Evolutionary conservation across 805 yeast genomes (phyloP).

Genomic region (Saturnispora silvae): DNA sequence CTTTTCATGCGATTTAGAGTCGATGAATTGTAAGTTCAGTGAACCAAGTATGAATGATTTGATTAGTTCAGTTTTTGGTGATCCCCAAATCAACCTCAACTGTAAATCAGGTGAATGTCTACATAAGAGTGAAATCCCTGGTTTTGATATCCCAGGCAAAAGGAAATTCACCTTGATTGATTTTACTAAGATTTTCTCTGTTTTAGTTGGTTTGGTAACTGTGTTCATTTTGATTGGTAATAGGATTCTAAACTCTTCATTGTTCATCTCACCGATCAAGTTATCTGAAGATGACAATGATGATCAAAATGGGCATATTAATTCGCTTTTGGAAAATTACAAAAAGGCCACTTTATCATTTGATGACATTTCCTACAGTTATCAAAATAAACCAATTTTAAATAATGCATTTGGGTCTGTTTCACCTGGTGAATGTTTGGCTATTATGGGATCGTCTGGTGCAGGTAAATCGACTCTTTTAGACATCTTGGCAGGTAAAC

Average conservation of each 20-base stretch:
- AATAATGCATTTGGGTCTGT: conserved; percentile 63
- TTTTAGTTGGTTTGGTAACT: conserved; percentile 33
- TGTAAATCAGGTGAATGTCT: conserved; percentile 88
- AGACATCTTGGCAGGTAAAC: conserved; percentile 84
- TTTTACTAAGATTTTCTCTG: conserved; percentile 34
- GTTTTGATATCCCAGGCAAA: conserved; percentile 60
- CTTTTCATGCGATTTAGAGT: conserved; percentile 62
- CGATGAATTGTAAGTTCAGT: conserved; percentile 62
- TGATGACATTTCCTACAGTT: conserved; percentile 54
- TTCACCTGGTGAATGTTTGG: conserved; percentile 80
- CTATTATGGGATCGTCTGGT: conserved; percentile 98
- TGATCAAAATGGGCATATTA: conserved; percentile 2
- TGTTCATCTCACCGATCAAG: conserved; percentile 33
- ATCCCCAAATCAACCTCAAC: conserved; percentile 68
- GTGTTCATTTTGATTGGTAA: conserved; percentile 33
- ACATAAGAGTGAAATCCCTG: conserved; percentile 89
- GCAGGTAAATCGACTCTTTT: conserved; percentile 94
- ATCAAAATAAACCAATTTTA: conserved; percentile 46
- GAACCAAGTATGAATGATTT: conserved; percentile 96
- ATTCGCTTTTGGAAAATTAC: conserved; percentile 36
- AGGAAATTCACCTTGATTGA: conserved; percentile 35
- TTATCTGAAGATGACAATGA: conserved; percentile 22
- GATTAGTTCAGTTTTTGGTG: conserved; percentile 90
- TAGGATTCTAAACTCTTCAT: conserved; percentile 49
- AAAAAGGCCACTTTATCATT: conserved; percentile 69